Percentiles rank a stretch among this genome's conserved stretches.
These are phyloP conservation scores for Nematodospora valgi DNA, from an alignment of 805 yeast genomes.

Conservation along the genomic window DNA sequence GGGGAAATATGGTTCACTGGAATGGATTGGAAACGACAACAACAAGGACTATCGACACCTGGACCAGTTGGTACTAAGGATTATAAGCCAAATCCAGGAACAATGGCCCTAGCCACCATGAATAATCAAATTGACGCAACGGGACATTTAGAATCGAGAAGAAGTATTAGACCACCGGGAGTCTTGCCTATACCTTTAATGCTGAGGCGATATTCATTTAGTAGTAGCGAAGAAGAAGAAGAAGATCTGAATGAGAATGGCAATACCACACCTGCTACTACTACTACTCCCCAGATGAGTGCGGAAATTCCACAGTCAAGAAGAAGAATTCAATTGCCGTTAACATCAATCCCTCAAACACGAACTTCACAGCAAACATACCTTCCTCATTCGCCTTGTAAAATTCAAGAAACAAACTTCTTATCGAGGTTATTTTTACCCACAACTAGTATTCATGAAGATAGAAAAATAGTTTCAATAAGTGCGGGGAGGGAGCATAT, in stretches of 20 bases:
- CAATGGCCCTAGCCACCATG: conserved; percentile 7
- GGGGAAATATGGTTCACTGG: conserved; percentile 62
- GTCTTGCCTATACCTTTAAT: conserved; percentile 5
- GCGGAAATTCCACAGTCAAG: conserved; percentile 12
- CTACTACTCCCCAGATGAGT: conserved; percentile 1
- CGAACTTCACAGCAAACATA: conserved; percentile 14
- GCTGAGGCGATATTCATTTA: conserved; percentile 2
- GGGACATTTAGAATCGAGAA: conserved; percentile 2
- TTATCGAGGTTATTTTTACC: conserved; percentile 22
- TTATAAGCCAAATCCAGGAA: conserved; percentile 15
- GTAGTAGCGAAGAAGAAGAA: conserved; percentile 1
- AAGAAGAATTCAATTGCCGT: conserved; percentile 12
- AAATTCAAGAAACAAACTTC: conserved; percentile 19
- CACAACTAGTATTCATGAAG: conserved; percentile 9
- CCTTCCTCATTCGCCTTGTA: conserved; percentile 1
- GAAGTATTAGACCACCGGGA: conserved; percentile 6
- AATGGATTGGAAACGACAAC: conserved; percentile 17
- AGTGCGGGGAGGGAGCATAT: conserved; percentile 66
- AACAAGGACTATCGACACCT: conserved; percentile 17
- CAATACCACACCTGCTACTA: too few species aligned
- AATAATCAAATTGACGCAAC: background rate
- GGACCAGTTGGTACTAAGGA: conserved; percentile 23
- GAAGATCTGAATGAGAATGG: conserved; percentile 1
- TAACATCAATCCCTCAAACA: too few species aligned
- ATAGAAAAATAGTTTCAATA: conserved; percentile 41